Conservation (phyloP, 108 stramenopile genomes). For the Cyclotella baltica region DNA sequence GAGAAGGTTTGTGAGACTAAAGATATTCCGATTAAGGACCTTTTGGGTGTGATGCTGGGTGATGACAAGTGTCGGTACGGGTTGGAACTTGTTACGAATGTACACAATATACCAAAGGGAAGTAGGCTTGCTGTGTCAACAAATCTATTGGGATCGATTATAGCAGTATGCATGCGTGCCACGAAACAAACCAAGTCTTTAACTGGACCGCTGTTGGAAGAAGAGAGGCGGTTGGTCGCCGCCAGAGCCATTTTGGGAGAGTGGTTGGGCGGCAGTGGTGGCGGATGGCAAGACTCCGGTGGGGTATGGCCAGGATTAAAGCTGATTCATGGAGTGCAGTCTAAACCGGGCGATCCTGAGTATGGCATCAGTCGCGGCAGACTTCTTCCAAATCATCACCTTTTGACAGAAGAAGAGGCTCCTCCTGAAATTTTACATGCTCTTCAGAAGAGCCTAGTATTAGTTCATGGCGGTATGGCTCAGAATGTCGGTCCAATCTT, state of each 20-base stretch:
- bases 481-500: constrained; percentile 70
- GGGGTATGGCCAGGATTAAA: constrained; percentile 74
- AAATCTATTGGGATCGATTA: constrained; percentile 67
- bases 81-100: constrained; percentile 58
- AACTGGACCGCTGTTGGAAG: constrained; percentile 51
- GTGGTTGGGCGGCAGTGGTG: constrained; percentile 75
- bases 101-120: constrained; percentile 73
- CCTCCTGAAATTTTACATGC: constrained; percentile 43
- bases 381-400: constrained; percentile 57
- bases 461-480: constrained; percentile 71
- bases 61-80: constrained; percentile 35
- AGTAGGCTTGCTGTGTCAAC: constrained; percentile 68
- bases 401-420: constrained; percentile 58
- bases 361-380: constrained; percentile 64
- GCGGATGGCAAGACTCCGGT: constrained; percentile 70
- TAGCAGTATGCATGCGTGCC: constrained; percentile 68
- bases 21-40: constrained; percentile 41
- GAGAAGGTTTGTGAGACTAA: constrained; percentile 33
- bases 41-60: constrained; percentile 49
- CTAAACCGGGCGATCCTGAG: constrained; percentile 57
- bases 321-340: constrained; percentile 59
- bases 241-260: constrained; percentile 73
- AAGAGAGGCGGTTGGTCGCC: constrained; percentile 63
- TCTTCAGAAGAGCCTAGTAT: constrained; percentile 52
- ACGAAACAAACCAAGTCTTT: constrained; percentile 51